Evolutionary conservation across 805 yeast species (phyloP).

Genomic region (Cyberlindnera mrakii): DNA sequence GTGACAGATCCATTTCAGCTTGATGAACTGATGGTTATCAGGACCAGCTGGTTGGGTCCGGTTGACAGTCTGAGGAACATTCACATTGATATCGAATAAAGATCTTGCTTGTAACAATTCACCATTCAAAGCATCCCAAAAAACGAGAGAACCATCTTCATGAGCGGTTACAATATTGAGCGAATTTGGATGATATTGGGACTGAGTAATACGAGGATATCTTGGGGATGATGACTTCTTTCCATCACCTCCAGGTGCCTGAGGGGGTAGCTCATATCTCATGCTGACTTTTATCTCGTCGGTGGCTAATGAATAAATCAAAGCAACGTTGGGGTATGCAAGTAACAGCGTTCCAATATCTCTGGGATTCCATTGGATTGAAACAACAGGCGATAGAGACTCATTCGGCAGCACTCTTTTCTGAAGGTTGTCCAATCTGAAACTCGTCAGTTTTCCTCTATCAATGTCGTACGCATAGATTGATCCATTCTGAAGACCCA

Average conservation of each 20-base stretch:
- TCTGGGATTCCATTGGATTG: conserved; percentile 80
- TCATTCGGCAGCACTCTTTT: conserved; percentile 50
- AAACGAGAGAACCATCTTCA: conserved; percentile 76
- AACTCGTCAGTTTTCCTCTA: conserved; percentile 59
- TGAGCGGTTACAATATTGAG: conserved; percentile 75
- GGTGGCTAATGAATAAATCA: conserved; percentile 60
- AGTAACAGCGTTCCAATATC: conserved; percentile 76
- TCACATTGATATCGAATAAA: conserved; percentile 57
- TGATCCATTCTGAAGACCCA: conserved; percentile 77
- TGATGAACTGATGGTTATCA: conserved; percentile 35
- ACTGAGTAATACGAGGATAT: conserved; percentile 39
- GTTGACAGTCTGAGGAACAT: conserved; percentile 35
- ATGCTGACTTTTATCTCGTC: conserved; percentile 52
- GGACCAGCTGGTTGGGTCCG: conserved; percentile 17
- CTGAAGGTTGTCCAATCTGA: conserved; percentile 68
- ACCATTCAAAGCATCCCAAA: conserved; percentile 89
- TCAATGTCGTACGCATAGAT: conserved; percentile 76
- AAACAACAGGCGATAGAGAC: conserved; percentile 55
- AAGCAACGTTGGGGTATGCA: conserved; percentile 63
- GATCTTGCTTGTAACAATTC: conserved; percentile 70
- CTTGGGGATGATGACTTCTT: conserved; percentile 25
- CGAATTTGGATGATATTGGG: conserved; percentile 91
- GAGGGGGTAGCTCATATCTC: conserved; percentile 56
- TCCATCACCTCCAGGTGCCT: conserved; percentile 67
- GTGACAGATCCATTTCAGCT: conserved; percentile 73